These are phyloP conservation scores for Suillus luteus DNA, from an alignment of 768 basidiomycete genomes.

Conservation along the genomic window DNA sequence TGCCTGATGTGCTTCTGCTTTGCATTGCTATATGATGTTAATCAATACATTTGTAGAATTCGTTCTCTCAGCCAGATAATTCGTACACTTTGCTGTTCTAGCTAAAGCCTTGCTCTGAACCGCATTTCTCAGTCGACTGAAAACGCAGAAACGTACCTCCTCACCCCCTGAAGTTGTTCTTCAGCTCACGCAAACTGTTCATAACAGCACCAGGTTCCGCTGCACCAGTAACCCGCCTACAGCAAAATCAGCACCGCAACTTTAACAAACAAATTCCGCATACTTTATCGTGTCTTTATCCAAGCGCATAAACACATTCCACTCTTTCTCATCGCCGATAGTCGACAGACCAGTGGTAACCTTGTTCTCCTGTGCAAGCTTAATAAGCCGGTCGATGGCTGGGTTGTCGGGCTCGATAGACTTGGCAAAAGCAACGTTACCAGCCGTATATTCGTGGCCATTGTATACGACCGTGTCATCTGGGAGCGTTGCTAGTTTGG, in stretches of 20 bases:
- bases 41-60: conserved; percentile 13
- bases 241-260: conserved; percentile 2
- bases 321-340: conserved; percentile 90
- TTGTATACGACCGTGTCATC: conserved; percentile 79
- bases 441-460: conserved; percentile 90
- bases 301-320: conserved; percentile 95
- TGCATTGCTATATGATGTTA: conserved; percentile 15
- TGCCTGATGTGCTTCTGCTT: neutral
- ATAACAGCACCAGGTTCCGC: conserved; percentile 59
- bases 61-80: neutral
- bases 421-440: conserved; percentile 71
- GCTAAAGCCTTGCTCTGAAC: neutral
- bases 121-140: neutral
- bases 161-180: conserved; percentile 81
- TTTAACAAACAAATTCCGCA: conserved; percentile 25
- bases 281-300: conserved; percentile 63
- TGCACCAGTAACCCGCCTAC: conserved; percentile 53
- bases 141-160: conserved; percentile 10
- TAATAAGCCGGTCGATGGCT: conserved; percentile 58
- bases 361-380: conserved; percentile 57
- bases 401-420: conserved; percentile 63
- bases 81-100: neutral
- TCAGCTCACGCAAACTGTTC: conserved; percentile 74
- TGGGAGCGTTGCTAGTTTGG: conserved; percentile 71
- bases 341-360: conserved; percentile 82